Base-by-base conservation (phyloP, 176 grass and related monocot genomes). In the Phoenix dactylifera region DNA sequence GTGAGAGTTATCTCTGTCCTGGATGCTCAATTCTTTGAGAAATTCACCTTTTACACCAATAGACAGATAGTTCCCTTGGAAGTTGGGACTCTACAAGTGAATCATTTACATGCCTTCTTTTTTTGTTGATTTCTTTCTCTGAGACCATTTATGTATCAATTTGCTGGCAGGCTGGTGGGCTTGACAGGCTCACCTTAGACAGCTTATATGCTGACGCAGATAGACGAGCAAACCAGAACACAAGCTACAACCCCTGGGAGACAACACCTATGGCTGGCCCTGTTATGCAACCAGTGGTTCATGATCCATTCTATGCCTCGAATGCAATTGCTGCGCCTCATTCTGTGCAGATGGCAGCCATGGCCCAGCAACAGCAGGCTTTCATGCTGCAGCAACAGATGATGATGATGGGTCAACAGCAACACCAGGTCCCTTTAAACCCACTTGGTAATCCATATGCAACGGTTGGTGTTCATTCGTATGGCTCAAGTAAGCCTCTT, bases 221-320 rank as follows among this genome's bases (percentile, higher is more conserved):
- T 59, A 78, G 67, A 64, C 73, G 56, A 29, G 67, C 73, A 0
- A 89, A 80, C 29, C 87, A 91, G 61, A 88, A 62, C 2, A 74
- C 60, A 0, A 97, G 78, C 78, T 91, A 97, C 73, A 85, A 88
- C 64, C 84, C 84, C 23, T 97, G 93, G 93, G 87, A 97, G 32
- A 62, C 60, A 20, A 55, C 16, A 19, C 66, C 78, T 1, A 62
- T 66, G 50, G 67, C 74, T 0, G 80, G 80, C 67, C 65, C 80
- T 16, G 60, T 75, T 60, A 72, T 85, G 76, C 93, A 80, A 50
- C 80, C 70, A 5, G 63, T 82, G 49, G 39, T 58, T 70, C 71
- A 88, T 4, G 82, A 85, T 24, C 93, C 93, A 1, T 97, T 88
- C 58, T 88, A 88, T 22, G 73, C 76, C 18, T 97, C 81, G 0